Evolutionary conservation across 2,329 filamentous ascomycete species (phyloP).

Genomic region (Botrytis galanthina): DNA sequence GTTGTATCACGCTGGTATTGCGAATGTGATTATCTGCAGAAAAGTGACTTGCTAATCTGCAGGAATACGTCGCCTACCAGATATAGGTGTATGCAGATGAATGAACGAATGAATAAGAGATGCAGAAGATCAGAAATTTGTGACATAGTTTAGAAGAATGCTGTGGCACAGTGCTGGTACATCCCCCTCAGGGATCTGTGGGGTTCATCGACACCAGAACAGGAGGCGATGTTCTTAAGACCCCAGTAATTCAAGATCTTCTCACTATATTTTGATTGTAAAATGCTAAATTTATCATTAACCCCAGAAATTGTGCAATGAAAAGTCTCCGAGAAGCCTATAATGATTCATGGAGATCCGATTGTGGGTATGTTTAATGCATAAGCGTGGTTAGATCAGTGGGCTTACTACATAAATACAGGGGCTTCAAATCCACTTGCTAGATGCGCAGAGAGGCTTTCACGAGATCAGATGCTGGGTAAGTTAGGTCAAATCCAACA

Average conservation of each 20-base stretch:
- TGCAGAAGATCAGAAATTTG: background rate
- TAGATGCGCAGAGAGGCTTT: background rate
- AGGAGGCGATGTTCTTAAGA: no score
- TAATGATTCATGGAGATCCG: background rate
- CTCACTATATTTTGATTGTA: background rate
- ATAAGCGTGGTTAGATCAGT: background rate
- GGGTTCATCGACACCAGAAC: background rate
- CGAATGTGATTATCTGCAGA: background rate
- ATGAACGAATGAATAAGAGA: background rate
- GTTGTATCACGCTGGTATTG: background rate
- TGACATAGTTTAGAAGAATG: background rate
- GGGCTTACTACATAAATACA: background rate
- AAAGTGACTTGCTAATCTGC: slow-evolving; percentile 2
- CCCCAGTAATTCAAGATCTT: background rate
- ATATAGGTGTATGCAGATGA: background rate
- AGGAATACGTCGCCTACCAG: background rate
- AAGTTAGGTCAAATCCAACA: background rate
- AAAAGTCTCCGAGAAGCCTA: background rate
- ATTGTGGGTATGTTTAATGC: background rate
- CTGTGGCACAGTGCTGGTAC: background rate
- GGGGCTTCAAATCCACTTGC: background rate
- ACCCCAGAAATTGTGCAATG: background rate
- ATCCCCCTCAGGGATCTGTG: background rate
- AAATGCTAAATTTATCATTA: background rate
- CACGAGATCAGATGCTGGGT: background rate